Conservation (phyloP, 768 basidiomycete genomes). For the Brasilioporus rufonigricans region DNA sequence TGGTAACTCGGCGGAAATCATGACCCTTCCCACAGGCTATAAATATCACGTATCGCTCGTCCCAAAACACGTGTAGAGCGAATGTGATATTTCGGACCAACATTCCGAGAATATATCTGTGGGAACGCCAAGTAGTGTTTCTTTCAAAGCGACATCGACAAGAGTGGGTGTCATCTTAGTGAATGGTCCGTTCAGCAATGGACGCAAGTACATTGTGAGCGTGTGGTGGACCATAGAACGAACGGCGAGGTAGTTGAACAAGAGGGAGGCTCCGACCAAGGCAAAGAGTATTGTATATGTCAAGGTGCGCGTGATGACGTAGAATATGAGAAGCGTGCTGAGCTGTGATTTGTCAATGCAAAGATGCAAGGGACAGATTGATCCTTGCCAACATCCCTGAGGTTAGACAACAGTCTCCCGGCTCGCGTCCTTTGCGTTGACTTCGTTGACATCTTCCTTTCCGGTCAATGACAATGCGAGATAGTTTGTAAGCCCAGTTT, state of each 20-base stretch:
- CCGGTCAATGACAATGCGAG: slow-evolving; percentile 52
- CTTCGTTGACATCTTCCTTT: slow-evolving; percentile 64
- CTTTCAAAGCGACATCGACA: slow-evolving; percentile 37
- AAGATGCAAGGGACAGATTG: not conserved
- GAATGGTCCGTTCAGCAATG: slow-evolving; percentile 31
- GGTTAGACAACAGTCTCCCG: slow-evolving; percentile 68
- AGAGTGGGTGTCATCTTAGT: slow-evolving; percentile 31
- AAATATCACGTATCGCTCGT: slow-evolving; percentile 56
- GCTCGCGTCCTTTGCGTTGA: slow-evolving; percentile 71
- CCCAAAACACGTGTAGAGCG: slow-evolving; percentile 39
- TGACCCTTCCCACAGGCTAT: slow-evolving; percentile 25
- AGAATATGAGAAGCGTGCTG: slow-evolving; percentile 57
- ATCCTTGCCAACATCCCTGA: slow-evolving; percentile 62
- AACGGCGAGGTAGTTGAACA: slow-evolving; percentile 60
- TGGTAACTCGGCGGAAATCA: too few species aligned
- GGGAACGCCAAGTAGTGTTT: slow-evolving; percentile 44
- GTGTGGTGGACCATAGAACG: slow-evolving; percentile 55
- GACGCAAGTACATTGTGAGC: slow-evolving; percentile 50
- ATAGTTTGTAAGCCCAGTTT: slow-evolving; percentile 65
- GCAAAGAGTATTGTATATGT: slow-evolving; percentile 52
- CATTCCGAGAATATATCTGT: slow-evolving; percentile 48
- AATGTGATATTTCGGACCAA: slow-evolving; percentile 34
- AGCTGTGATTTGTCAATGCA: slow-evolving; percentile 37
- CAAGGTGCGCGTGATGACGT: slow-evolving; percentile 43
- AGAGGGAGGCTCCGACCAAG: slow-evolving; percentile 53